Evolutionary conservation across 768 basidiomycete species (phyloP).

Genomic region (Mrakia blollopis): DNA sequence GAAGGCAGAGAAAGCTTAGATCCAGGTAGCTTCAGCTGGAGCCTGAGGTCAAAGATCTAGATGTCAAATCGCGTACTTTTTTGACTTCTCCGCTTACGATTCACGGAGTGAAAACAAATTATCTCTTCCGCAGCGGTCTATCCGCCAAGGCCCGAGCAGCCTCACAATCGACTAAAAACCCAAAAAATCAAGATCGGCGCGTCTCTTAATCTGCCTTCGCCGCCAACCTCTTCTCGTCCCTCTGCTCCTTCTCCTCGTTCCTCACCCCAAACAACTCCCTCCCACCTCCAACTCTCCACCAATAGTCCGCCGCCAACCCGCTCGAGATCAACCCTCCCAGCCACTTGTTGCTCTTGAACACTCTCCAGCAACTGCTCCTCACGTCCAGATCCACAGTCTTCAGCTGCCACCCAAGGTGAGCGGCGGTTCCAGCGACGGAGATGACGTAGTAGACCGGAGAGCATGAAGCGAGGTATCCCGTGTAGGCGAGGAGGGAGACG

Average conservation of each 20-base stretch:
- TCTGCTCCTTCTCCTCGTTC: constrained; percentile 4
- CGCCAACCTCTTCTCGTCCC: neutral
- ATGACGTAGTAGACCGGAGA: constrained; percentile 69
- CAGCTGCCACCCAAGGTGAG: constrained; percentile 73
- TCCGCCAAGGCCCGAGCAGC: too few relatives aligned
- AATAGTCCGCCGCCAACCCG: constrained; percentile 69
- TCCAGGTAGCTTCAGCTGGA: too few relatives aligned
- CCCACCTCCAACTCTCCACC: constrained; percentile 24
- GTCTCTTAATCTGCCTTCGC: neutral
- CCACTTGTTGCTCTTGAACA: constrained; percentile 83
- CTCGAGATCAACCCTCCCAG: constrained; percentile 82
- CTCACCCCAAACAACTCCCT: constrained; percentile 14
- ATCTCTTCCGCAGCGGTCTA: too few relatives aligned
- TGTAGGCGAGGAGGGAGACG: constrained; percentile 66
- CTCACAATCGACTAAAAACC: too few relatives aligned
- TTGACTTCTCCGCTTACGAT: too few relatives aligned
- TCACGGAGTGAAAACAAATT: too few relatives aligned
- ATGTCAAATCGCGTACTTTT: too few relatives aligned
- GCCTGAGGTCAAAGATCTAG: too few relatives aligned
- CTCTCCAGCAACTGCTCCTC: constrained; percentile 78
- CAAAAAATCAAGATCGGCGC: neutral
- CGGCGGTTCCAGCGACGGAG: constrained; percentile 65
- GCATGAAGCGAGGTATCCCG: constrained; percentile 74
- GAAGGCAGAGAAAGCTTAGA: neutral
- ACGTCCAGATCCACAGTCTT: constrained; percentile 67